Conservation (phyloP, 129 eudicot genomes). For the Mikania micrantha region DNA sequence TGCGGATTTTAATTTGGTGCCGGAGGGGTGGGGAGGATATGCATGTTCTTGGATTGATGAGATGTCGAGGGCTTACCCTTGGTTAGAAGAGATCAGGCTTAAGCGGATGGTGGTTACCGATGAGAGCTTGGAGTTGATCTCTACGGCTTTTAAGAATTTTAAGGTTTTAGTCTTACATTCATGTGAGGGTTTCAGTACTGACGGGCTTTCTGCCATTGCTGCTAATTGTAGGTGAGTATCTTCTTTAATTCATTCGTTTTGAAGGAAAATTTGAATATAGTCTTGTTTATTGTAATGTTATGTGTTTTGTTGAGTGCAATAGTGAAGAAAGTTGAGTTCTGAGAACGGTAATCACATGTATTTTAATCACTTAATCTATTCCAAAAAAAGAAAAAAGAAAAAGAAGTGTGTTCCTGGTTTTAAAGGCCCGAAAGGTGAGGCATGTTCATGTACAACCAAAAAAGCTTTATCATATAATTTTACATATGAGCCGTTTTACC, state of each 20-base stretch:
- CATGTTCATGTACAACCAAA: no score
- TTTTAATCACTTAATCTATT: not conserved
- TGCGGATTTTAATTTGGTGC: slow-evolving; percentile 74
- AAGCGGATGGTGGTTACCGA: not conserved
- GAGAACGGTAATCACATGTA: not conserved
- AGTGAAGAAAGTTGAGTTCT: not conserved
- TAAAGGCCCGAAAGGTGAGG: no score
- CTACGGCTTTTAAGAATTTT: not conserved
- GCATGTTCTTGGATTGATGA: slow-evolving; percentile 49
- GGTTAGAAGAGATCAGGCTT: not conserved
- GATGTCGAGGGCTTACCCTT: slow-evolving; percentile 21
- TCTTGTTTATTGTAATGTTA: not conserved
- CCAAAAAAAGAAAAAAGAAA: no score
- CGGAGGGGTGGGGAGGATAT: slow-evolving; percentile 82
- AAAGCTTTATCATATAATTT: no score
- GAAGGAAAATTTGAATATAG: not conserved
- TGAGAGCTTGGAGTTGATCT: not conserved
- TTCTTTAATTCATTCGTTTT: not conserved
- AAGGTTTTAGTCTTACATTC: not conserved
- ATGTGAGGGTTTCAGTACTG: not conserved
- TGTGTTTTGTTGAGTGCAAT: not conserved
- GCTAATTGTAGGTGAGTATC: not conserved
- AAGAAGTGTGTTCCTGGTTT: no score
- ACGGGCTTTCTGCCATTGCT: not conserved
- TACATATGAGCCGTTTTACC: no score